phyloP scores from a whole-genome alignment of 805 yeast species.

The Saccharomycopsis javanensis region DNA sequence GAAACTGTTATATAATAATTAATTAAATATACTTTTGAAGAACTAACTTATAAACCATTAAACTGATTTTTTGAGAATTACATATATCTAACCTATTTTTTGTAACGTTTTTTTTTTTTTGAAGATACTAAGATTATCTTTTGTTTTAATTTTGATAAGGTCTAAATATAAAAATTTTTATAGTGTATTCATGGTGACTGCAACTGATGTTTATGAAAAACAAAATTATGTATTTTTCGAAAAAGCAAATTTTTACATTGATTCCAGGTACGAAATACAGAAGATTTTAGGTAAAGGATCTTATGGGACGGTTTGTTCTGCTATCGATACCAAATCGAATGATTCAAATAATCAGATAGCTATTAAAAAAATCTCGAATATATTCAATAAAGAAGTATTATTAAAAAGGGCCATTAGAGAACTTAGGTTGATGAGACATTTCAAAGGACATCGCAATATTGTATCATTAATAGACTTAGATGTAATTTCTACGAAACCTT shows the following conservation, averaged over 20 bases:
- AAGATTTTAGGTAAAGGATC: slow-evolving; percentile 72
- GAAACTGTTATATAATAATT: too few relatives aligned
- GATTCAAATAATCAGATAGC: slow-evolving; percentile 40
- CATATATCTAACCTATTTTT: too few relatives aligned
- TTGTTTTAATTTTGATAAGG: too few relatives aligned
- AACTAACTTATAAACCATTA: too few relatives aligned
- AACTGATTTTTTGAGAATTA: too few relatives aligned
- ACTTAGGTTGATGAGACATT: slow-evolving; percentile 66
- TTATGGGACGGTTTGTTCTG: slow-evolving; percentile 79
- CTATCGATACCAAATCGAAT: slow-evolving; percentile 36
- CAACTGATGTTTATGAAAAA: neutral
- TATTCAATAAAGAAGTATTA: slow-evolving; percentile 56
- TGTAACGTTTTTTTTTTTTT: too few relatives aligned
- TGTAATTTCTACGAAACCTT: slow-evolving; percentile 53
- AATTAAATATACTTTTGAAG: too few relatives aligned
- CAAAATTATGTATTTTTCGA: slow-evolving; percentile 32
- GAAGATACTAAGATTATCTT: too few relatives aligned
- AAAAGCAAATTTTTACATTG: slow-evolving; percentile 51
- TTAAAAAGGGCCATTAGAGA: slow-evolving; percentile 78
- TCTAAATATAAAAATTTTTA: too few relatives aligned
- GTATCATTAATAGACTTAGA: slow-evolving; percentile 68
- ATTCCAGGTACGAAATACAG: slow-evolving; percentile 47
- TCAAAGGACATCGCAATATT: slow-evolving; percentile 80
- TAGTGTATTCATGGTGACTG: neutral
- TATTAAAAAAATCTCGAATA: slow-evolving; percentile 68